Conservation (phyloP, 2,329 filamentous ascomycete species). For the Fusarium sp. region DNA sequence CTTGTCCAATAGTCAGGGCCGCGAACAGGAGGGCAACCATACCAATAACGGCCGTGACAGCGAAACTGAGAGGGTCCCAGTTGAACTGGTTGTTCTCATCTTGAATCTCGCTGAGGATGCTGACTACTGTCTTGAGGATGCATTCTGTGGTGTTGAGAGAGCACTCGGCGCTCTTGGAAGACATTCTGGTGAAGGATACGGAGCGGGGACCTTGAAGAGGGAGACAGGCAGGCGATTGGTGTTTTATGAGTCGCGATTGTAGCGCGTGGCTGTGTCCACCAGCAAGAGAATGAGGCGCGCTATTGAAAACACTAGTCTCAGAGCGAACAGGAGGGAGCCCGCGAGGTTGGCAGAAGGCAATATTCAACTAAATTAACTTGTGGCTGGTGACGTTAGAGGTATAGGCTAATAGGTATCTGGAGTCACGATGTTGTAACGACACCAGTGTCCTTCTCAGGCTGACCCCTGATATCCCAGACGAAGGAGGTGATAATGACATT, state of each 20-base stretch:
- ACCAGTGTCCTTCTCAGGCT: no score
- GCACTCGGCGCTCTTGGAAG: background rate
- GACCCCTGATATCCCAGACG: no score
- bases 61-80: conserved; percentile 21
- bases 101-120: conserved; percentile 4
- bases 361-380: background rate
- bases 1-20: conserved; percentile 14
- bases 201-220: background rate
- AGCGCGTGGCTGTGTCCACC: background rate
- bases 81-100: conserved; percentile 35
- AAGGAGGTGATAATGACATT: background rate
- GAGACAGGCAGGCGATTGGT: background rate
- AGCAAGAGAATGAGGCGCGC: background rate
- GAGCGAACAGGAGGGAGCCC: background rate
- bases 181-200: background rate
- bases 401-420: no score
- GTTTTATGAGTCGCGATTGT: background rate
- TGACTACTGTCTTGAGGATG: background rate
- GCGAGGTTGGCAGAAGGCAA: background rate
- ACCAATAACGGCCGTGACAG: conserved; percentile 12
- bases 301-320: background rate
- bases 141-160: background rate
- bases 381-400: background rate
- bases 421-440: no score
- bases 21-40: conserved; percentile 20